Base-by-base conservation (phyloP, 1,284 basidiomycete genomes). In the Trametes sp. region DNA sequence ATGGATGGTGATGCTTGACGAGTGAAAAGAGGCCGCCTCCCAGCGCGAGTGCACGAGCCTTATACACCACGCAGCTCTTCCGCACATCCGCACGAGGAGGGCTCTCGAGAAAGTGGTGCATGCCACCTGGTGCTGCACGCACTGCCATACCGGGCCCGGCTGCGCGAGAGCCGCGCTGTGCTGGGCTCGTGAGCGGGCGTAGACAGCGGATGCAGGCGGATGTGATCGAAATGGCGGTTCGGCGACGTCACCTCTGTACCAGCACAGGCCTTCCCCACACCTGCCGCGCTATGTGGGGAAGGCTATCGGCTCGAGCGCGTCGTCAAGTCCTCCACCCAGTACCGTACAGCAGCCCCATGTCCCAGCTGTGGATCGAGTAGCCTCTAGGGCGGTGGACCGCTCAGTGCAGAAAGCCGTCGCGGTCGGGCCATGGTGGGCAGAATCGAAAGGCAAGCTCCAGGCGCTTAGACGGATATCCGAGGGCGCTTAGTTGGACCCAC, bases 141-240 rank as follows among this genome's bases (percentile, higher is more conserved):
- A 19, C 10, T 31, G 28, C 7, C 28, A 6, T 7, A 28, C 45
- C 23, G 33, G 36, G 16, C 3, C 29, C 55, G n/a, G 44, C 31
- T n/a, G 36, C 13, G 13, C 38, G 28, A 29, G 26, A n/a, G 10
- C 38, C 19, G 52, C 35, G 16, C 28, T 7, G 16, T 19, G 38
- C 52, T 16, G 52, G 51, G 14, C 51, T 53, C 51, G 51, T 42
- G 51, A 42, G 51, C 36, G 38, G 41, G 23, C 50, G 51, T 35
- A 31, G n/a, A n/a, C 31, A 11, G 53, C 59, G 59, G 54, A 61
- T 55, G 48, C 24, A 38, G 41, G 53, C 54, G 59, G 59, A 50
- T 61, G 33, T 38, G 59, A 61, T 61, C 59, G 59, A n/a, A n/a
- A n/a, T n/a, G n/a, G n/a, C n/a, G n/a, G n/a, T n/a, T n/a, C n/a